Conservation (phyloP, 1,284 basidiomycete species). For the Termitomyces sp. region DNA sequence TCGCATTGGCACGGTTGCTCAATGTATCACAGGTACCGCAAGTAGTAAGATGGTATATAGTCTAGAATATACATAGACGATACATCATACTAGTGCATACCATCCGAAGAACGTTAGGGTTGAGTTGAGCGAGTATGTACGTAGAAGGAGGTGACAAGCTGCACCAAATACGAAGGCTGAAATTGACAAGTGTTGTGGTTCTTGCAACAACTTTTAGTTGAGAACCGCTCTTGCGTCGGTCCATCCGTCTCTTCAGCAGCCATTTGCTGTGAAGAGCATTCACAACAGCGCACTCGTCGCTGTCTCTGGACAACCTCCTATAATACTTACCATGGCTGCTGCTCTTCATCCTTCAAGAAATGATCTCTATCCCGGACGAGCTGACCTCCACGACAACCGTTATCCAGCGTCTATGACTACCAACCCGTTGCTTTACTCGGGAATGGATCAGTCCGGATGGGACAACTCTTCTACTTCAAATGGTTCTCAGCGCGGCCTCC, state of each 20-base stretch:
- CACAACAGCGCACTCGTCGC: not conserved
- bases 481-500: conserved; percentile 6
- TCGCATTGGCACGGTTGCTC: conserved; percentile 9
- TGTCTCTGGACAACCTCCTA: conserved; percentile 4
- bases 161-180: conserved; percentile 10
- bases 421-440: conserved; percentile 25
- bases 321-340: conserved; percentile 38
- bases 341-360: conserved; percentile 41
- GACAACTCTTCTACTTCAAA: conserved; percentile 16
- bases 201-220: too few relatives aligned
- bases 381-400: conserved; percentile 57
- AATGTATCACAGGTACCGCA: conserved; percentile 44
- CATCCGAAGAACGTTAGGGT: not conserved
- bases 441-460: conserved; percentile 18
- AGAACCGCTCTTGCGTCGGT: not conserved
- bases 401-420: conserved; percentile 43
- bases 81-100: conserved; percentile 2
- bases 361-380: conserved; percentile 42
- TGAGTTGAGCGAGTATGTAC: not conserved
- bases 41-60: conserved; percentile 26
- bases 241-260: not conserved
- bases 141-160: conserved; percentile 6
- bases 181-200: conserved; percentile 15
- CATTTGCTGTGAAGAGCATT: not conserved
- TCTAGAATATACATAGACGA: conserved; percentile 4